Evolutionary conservation across 306 rosid genomes (phyloP), one percentile per base, ranked within the genome.

Genomic region (Hippophae rhamnoides): DNA sequence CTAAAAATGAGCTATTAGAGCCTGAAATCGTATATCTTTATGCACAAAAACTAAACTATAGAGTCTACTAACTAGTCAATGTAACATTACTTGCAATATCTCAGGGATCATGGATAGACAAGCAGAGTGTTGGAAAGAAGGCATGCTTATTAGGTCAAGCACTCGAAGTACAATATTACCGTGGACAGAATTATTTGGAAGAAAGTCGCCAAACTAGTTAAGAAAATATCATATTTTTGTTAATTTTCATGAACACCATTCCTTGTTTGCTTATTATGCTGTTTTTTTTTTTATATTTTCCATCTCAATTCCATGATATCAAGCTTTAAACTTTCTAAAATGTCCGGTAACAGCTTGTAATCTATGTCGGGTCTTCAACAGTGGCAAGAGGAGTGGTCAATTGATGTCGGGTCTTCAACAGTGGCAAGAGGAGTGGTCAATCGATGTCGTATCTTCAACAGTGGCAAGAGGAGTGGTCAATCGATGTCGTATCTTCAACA

Each of bases 51-150:
- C 0, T 6, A 48, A 10, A 48, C 7, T 5, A 12, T 49, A 0
- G 14, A 12, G 7, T 13, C 0, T 13, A 5, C 5, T 13, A 3
- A 49, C 8, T 13, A n/a, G 18, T 49, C 23, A 13, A 12, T 6
- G n/a, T 49, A 46, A 1, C 52, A 41, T 66, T 79, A 49, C 10
- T 10, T 54, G 43, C 12, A 47, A 38, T 68, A 53, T 57, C 50
- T 65, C 68, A 86, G 97, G 97, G 97, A 70, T 86, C 95, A 26
- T 90, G 97, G 97, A 90, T 90, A 65, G 97, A 86, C 9, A 90
- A 90, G 70, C 97, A 86, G 68, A 86, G 95, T 74, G 97, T 90
- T 52, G 97, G 95, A 44, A 90, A 82, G 78, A 90, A 86, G 66
- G 90, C 97, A 10, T 90, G 95, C 74, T 82, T 90, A 65, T 18